These are phyloP conservation scores for Dothideomycetes sp. DNA, from an alignment of 2,329 filamentous ascomycete genomes.

Conservation along the genomic window DNA sequence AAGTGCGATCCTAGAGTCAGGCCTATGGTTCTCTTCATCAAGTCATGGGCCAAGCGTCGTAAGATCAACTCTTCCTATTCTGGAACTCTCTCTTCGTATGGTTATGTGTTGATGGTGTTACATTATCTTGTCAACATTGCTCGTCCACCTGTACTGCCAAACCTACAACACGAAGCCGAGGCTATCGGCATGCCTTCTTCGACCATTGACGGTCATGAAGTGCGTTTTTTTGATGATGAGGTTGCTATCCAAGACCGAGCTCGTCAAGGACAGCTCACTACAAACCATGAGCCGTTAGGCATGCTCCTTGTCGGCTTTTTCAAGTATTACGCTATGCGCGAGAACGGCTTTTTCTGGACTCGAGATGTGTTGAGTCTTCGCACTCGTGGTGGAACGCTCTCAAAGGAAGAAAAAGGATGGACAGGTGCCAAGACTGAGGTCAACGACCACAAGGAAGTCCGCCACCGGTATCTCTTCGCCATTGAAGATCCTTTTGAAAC, in stretches of 20 bases:
- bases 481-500: conserved; percentile 89
- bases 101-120: conserved; percentile 84
- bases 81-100: conserved; percentile 80
- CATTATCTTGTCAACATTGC: conserved; percentile 82
- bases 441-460: conserved; percentile 57
- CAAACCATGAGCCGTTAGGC: conserved; percentile 62
- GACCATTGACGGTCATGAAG: conserved; percentile 47
- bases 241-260: conserved; percentile 57
- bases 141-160: conserved; percentile 72
- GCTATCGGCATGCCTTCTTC: conserved; percentile 8
- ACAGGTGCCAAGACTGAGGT: conserved; percentile 64
- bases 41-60: conserved; percentile 79
- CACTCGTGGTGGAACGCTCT: conserved; percentile 56
- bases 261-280: conserved; percentile 48
- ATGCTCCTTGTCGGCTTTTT: conserved; percentile 74
- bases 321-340: conserved; percentile 65
- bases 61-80: conserved; percentile 81
- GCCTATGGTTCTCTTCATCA: conserved; percentile 74
- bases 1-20: conserved; percentile 68
- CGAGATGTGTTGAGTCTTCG: conserved; percentile 71
- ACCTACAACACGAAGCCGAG: conserved; percentile 53
- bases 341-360: conserved; percentile 66
- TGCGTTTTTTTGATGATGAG: conserved; percentile 73
- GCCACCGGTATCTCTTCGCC: conserved; percentile 73
- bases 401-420: conserved; percentile 76